phyloP scores from a whole-genome alignment of 176 grass and related monocot genomes.

The Zea mays region DNA sequence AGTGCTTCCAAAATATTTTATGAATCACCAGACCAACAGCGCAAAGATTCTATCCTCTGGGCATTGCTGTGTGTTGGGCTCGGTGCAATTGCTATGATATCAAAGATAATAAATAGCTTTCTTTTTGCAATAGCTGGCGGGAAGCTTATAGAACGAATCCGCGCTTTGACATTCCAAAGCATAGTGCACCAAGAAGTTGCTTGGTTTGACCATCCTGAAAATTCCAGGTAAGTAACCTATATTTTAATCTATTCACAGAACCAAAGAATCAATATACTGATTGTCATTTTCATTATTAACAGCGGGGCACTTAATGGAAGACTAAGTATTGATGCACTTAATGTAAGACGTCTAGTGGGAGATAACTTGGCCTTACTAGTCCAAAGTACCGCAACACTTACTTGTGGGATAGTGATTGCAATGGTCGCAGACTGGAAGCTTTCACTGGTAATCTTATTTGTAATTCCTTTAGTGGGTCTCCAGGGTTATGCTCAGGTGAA shows the following conservation, averaged over 20 bases:
- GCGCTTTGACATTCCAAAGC: constrained; percentile 58
- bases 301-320: constrained; percentile 24
- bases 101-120: constrained; percentile 33
- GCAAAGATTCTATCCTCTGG: constrained; percentile 50
- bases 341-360: constrained; percentile 37
- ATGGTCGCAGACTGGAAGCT: constrained; percentile 67
- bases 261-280: not conserved
- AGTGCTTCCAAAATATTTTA: constrained; percentile 49
- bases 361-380: constrained; percentile 59
- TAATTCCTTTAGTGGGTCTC: constrained; percentile 34
- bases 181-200: constrained; percentile 65
- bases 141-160: constrained; percentile 70
- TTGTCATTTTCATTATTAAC: not conserved
- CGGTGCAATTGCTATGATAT: constrained; percentile 23
- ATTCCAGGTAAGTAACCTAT: constrained; percentile 54
- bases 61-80: constrained; percentile 40
- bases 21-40: constrained; percentile 36
- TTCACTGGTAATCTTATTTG: constrained; percentile 50
- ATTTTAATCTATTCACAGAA: not conserved
- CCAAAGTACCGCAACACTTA: constrained; percentile 46
- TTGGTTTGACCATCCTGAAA: constrained; percentile 75
- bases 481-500: constrained; percentile 46
- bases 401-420: constrained; percentile 51
- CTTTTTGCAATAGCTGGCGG: constrained; percentile 74
- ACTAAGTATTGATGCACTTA: constrained; percentile 19